A percentile compares a stretch with the other conserved stretches of the same genome.
Evolutionary conservation across 352 stramenopile genomes (phyloP).

Genomic region (Phytophthora sp.): DNA sequence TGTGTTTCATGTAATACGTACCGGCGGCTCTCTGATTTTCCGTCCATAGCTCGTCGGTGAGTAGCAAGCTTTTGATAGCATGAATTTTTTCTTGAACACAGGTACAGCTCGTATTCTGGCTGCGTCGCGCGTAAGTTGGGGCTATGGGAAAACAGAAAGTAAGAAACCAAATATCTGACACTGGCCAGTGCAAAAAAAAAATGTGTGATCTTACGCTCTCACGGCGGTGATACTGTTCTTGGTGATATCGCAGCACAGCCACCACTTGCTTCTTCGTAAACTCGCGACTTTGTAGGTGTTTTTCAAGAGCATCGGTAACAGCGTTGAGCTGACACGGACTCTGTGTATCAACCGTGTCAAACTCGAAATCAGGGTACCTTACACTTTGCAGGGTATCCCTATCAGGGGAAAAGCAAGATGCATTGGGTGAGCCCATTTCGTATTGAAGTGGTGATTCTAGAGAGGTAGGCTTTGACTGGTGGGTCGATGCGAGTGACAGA

Average conservation of each 20-base stretch:
- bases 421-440: slow-evolving; percentile 12
- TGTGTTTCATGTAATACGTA: slow-evolving; percentile 22
- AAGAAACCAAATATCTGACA: not conserved
- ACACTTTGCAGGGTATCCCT: slow-evolving; percentile 20
- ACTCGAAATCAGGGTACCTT: slow-evolving; percentile 24
- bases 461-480: slow-evolving; percentile 8
- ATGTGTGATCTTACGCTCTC: slow-evolving; percentile 22
- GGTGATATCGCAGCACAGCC: slow-evolving; percentile 44
- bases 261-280: slow-evolving; percentile 57
- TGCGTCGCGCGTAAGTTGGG: slow-evolving; percentile 14
- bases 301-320: slow-evolving; percentile 44
- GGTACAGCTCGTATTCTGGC: slow-evolving; percentile 4
- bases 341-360: slow-evolving; percentile 11
- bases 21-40: slow-evolving; percentile 39
- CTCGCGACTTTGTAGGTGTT: slow-evolving; percentile 54
- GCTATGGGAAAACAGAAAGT: not conserved
- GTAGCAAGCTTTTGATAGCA: slow-evolving; percentile 49
- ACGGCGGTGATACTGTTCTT: slow-evolving; percentile 35
- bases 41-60: slow-evolving; percentile 40
- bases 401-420: slow-evolving; percentile 25
- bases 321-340: slow-evolving; percentile 43
- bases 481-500: slow-evolving; percentile 26
- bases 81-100: slow-evolving; percentile 45
- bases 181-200: not conserved
- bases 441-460: slow-evolving; percentile 21